Conservation (phyloP, 2,329 filamentous ascomycete genomes). For the Alternaria sp. region DNA sequence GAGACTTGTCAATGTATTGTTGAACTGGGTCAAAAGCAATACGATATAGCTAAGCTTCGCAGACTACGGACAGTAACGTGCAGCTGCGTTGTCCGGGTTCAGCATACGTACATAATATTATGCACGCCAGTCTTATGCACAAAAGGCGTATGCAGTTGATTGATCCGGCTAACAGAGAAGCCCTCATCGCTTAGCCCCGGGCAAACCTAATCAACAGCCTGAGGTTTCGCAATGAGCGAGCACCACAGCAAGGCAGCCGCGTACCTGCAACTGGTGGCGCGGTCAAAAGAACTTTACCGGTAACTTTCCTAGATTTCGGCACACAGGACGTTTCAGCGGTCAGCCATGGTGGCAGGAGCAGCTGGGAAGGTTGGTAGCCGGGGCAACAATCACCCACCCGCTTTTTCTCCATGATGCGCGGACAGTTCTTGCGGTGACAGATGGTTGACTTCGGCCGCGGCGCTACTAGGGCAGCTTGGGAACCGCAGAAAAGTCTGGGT, state of each 20-base stretch:
- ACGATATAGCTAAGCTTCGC: neutral
- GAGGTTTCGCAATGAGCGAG: neutral
- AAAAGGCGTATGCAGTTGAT: neutral
- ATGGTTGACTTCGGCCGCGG: neutral
- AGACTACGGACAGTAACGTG: neutral
- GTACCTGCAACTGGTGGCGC: constrained; percentile 2
- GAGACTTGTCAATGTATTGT: neutral
- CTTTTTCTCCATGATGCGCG: constrained; percentile 9
- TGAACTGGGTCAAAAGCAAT: constrained; percentile 2
- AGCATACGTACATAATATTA: neutral
- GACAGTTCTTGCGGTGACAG: constrained; percentile 1
- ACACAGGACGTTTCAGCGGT: constrained; percentile 4
- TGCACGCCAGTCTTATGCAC: neutral
- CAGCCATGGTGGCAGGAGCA: constrained; percentile 6
- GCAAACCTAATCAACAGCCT: neutral
- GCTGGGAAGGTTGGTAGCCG: neutral
- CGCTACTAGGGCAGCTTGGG: neutral
- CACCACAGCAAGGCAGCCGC: neutral
- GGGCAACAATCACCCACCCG: constrained; percentile 7
- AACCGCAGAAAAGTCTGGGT: neutral
- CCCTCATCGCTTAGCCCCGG: neutral
- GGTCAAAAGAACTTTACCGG: neutral
- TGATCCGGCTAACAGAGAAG: neutral
- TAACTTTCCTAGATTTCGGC: neutral
- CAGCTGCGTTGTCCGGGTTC: neutral